These are phyloP conservation scores for Zalaria sp. DNA, from an alignment of 2,329 filamentous ascomycete genomes.

Conservation along the genomic window DNA sequence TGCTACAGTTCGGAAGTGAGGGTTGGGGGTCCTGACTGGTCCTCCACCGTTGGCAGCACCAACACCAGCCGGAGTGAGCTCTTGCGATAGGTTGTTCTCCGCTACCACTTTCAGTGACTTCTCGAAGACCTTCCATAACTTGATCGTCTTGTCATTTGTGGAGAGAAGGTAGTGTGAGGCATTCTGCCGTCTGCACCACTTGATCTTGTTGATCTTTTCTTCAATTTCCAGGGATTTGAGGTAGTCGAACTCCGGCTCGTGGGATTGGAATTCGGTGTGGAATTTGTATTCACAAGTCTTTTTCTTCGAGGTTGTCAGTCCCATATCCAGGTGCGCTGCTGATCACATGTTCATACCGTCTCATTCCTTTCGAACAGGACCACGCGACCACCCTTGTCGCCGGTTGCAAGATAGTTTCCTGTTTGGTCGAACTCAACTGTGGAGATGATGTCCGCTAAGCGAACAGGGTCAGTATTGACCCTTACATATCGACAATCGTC, in stretches of 20 bases:
- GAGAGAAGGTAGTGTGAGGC: conserved; percentile 95
- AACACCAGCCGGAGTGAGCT: conserved; percentile 65
- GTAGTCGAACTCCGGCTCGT: conserved; percentile 98
- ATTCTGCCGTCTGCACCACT: conserved; percentile 97
- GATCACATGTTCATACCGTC: conserved; percentile 51
- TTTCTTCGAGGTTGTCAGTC: conserved; percentile 47
- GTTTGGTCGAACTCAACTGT: conserved; percentile 86
- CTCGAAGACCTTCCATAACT: conserved; percentile 99
- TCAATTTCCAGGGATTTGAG: conserved; percentile 98
- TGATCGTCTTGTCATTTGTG: conserved; percentile 99
- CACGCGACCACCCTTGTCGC: conserved; percentile 75
- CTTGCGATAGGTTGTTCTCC: conserved; percentile 94
- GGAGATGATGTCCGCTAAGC: conserved; percentile 72
- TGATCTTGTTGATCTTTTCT: conserved; percentile 99
- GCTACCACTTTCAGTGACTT: conserved; percentile 98
- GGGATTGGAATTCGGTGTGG: conserved; percentile 98
- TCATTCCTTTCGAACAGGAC: conserved; percentile 89
- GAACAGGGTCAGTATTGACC: background rate
- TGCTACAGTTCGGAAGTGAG: conserved; percentile 63
- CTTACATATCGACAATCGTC: too few species aligned
- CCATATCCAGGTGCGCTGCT: background rate
- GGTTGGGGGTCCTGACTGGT: conserved; percentile 56
- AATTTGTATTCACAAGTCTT: conserved; percentile 99
- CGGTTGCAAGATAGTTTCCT: conserved; percentile 79
- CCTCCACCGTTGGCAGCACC: conserved; percentile 56